Evolutionary conservation across 768 basidiomycete species (phyloP).

Genomic region (Gloeophyllum trabeum): DNA sequence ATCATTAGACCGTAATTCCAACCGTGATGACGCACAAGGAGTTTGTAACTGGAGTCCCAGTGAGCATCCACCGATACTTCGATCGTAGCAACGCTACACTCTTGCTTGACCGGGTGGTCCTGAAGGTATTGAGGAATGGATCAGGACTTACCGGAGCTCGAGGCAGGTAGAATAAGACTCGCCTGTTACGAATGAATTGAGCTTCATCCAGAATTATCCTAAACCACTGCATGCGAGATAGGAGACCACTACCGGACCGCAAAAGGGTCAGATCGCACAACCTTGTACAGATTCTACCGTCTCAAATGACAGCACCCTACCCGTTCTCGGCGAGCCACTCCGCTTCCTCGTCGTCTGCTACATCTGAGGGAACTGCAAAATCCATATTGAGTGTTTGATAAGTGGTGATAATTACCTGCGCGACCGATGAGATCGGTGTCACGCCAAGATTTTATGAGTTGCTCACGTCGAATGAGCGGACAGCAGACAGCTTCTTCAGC

Average conservation of each 20-base stretch:
- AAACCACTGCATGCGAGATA: constrained; percentile 53
- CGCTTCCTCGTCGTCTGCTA: constrained; percentile 33
- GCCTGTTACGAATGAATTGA: constrained; percentile 65
- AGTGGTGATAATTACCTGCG: constrained; percentile 62
- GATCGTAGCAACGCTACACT: constrained; percentile 49
- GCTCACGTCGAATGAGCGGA: constrained; percentile 43
- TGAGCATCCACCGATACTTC: constrained; percentile 70
- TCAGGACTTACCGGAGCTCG: background rate
- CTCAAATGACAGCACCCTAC: constrained; percentile 16
- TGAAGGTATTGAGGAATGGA: constrained; percentile 10
- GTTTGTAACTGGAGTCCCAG: constrained; percentile 68
- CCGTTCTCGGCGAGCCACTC: constrained; percentile 39
- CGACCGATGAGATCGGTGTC: background rate
- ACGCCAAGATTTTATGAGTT: background rate
- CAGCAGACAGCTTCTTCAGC: constrained; percentile 36
- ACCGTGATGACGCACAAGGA: constrained; percentile 32
- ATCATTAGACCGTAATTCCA: background rate
- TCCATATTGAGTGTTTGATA: constrained; percentile 63
- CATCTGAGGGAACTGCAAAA: constrained; percentile 38
- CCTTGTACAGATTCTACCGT: background rate
- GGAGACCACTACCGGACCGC: constrained; percentile 32
- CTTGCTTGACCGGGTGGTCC: constrained; percentile 45
- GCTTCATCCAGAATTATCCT: constrained; percentile 73
- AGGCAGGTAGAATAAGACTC: constrained; percentile 1
- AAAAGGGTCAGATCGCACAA: background rate